Evolutionary conservation across 2,329 filamentous ascomycete species (phyloP).

Genomic region (Cladosporium sp.): DNA sequence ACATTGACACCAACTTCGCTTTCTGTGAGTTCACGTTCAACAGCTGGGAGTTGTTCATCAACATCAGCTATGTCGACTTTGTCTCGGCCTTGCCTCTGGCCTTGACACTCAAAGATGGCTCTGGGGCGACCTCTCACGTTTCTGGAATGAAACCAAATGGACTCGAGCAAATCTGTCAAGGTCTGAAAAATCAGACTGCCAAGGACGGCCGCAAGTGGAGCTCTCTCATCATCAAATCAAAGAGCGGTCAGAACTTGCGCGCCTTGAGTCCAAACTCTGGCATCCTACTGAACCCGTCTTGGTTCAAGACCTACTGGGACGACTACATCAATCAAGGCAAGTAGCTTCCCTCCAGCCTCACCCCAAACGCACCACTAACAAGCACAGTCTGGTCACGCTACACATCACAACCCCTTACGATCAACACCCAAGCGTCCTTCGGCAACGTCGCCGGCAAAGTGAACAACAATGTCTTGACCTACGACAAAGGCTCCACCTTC

Average conservation of each 20-base stretch:
- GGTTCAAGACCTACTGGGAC: conserved; percentile 50
- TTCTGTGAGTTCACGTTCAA: conserved; percentile 49
- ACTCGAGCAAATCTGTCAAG: conserved; percentile 51
- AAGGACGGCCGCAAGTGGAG: conserved; percentile 59
- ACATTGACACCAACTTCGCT: conserved; percentile 41
- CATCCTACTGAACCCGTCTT: conserved; percentile 40
- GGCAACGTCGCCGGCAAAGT: conserved; percentile 43
- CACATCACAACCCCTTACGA: conserved; percentile 40
- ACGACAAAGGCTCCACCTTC: conserved; percentile 49
- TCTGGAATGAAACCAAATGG: conserved; percentile 58
- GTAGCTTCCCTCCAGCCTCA: not conserved
- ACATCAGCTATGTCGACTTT: conserved; percentile 38
- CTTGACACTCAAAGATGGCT: conserved; percentile 33
- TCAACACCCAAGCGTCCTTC: conserved; percentile 60
- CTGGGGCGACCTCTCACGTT: conserved; percentile 40
- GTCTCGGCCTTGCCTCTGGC: conserved; percentile 40
- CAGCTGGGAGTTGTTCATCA: conserved; percentile 42
- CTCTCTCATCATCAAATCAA: conserved; percentile 47
- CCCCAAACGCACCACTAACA: not conserved
- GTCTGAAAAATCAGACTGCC: conserved; percentile 50
- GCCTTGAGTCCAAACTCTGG: conserved; percentile 43
- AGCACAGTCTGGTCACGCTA: conserved; percentile 46
- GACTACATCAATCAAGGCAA: conserved; percentile 42
- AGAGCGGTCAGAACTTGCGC: conserved; percentile 35
- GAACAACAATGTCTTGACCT: conserved; percentile 25